These are phyloP conservation scores for Castanea crenata DNA, from an alignment of 306 rosid genomes.

Conservation along the genomic window DNA sequence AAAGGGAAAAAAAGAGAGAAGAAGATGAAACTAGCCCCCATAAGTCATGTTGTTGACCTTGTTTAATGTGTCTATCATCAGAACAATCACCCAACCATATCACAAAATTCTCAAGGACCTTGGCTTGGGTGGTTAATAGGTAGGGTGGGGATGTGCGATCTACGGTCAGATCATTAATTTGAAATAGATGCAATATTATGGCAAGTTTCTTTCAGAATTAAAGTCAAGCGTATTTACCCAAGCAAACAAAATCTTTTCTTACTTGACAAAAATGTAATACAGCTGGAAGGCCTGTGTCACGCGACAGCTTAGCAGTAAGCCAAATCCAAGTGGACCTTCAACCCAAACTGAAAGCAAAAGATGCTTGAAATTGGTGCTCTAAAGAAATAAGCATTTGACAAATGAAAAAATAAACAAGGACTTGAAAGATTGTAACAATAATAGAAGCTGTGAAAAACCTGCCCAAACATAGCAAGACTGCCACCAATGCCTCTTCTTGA, in stretches of 20 bases:
- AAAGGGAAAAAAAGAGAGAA: not conserved
- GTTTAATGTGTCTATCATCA: conserved; percentile 2
- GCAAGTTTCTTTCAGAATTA: not conserved
- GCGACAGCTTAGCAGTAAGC: conserved; percentile 85
- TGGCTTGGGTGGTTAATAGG: not conserved
- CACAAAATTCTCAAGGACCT: not conserved
- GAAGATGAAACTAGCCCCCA: not conserved
- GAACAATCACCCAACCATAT: conserved; percentile 2
- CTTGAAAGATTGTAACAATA: conserved; percentile 4
- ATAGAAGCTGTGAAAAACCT: conserved; percentile 50
- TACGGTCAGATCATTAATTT: conserved; percentile 1
- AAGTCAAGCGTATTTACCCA: not conserved
- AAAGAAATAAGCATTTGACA: conserved; percentile 2
- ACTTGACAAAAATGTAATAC: conserved; percentile 84
- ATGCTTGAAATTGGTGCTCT: not conserved
- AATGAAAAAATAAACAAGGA: not conserved
- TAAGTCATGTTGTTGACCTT: conserved; percentile 6
- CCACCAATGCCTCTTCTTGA: conserved; percentile 68
- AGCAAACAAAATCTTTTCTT: conserved; percentile 31
- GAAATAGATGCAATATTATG: conserved; percentile 17
- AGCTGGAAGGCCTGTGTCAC: conserved; percentile 79
- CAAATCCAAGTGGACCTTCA: conserved; percentile 93
- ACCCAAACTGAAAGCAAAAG: conserved; percentile 76
- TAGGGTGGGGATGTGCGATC: not conserved
- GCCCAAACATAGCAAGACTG: conserved; percentile 89